Base-by-base conservation (phyloP, 352 stramenopile species). In the Globisporangium okanoganense region DNA sequence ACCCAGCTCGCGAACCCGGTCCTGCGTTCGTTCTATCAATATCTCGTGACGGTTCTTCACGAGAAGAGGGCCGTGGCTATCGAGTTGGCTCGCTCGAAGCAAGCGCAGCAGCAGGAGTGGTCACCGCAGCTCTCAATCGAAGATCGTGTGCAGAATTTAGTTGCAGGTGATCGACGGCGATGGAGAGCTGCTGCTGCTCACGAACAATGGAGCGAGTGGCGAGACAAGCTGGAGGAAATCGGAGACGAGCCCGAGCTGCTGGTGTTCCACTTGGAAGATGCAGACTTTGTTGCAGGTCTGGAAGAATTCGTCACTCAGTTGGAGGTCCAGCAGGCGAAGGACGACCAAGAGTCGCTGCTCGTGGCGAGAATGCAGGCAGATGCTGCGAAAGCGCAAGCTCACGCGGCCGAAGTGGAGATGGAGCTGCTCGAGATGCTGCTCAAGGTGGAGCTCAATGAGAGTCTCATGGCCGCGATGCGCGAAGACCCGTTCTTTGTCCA, bases 221-320 rank as follows among this genome's bases (percentile, higher is more conserved):
- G 58, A 7, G 70, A 78, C 27, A 73, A 62, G 10, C 67, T 90
- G 29, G 67, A 85, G 18, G 81, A 88, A 55, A 72, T 90, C 58
- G 75, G 73, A 18, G 81, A 88, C n/a, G 78, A 83, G 56, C 81
- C 81, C 0, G 81, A 88, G 55, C 43, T 90, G 65, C 52, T 90
- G 33, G 58, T 90, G 35, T 90, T 90, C 43, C 81, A 90, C 61
- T 53, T 73, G 9, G 81, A 90, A 52, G 70, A 87, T 41, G 56
- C 61, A 16, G 67, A 36, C 24, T 87, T 88, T 49, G 62, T 73
- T n/a, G 48, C 25, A 5, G 41, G 25, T 2, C 51, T 88, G 9
- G 65, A 69, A 24, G 35, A 20, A 16, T 88, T 88, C 67, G 59
- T 90, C 22, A 43, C 50, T 29, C 62, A 31, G 3, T 24, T 73